phyloP scores from a whole-genome alignment of 2,329 filamentous ascomycete species.

The Fonsecaea erecta region DNA sequence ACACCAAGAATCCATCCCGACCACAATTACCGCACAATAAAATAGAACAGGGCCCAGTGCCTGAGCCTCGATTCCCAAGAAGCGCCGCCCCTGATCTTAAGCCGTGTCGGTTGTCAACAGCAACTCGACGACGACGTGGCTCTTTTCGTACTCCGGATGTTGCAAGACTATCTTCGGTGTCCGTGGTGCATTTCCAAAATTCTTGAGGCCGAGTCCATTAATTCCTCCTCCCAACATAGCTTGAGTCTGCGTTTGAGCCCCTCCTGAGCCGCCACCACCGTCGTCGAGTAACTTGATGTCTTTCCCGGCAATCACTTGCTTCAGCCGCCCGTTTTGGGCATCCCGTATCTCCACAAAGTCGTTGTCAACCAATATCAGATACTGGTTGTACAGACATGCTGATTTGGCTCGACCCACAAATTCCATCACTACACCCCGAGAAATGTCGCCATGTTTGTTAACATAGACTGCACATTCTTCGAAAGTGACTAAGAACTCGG shows the following conservation, averaged over 20 bases:
- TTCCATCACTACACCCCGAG: conserved; percentile 93
- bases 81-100: conserved; percentile 2
- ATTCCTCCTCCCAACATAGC: conserved; percentile 45
- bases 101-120: conserved; percentile 77
- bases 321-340: conserved; percentile 88
- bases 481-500: conserved; percentile 91
- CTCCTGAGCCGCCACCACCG: conserved; percentile 68
- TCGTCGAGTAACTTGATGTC: conserved; percentile 92
- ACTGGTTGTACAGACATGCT: conserved; percentile 88
- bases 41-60: not conserved
- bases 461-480: conserved; percentile 97
- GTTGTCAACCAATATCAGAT: conserved; percentile 89
- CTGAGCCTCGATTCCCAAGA: not conserved
- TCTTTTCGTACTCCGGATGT: conserved; percentile 82
- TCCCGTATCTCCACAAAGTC: conserved; percentile 98
- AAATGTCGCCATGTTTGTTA: conserved; percentile 97
- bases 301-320: conserved; percentile 90
- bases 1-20: not conserved
- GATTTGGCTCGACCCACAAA: conserved; percentile 92
- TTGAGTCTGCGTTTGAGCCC: conserved; percentile 43
- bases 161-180: conserved; percentile 95
- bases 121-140: conserved; percentile 90
- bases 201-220: conserved; percentile 42
- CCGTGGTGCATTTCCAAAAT: conserved; percentile 53
- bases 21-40: not conserved